Evolutionary conservation across 371 early-diverging fungal species (phyloP).

Genomic region (Blakeslea trispora): DNA sequence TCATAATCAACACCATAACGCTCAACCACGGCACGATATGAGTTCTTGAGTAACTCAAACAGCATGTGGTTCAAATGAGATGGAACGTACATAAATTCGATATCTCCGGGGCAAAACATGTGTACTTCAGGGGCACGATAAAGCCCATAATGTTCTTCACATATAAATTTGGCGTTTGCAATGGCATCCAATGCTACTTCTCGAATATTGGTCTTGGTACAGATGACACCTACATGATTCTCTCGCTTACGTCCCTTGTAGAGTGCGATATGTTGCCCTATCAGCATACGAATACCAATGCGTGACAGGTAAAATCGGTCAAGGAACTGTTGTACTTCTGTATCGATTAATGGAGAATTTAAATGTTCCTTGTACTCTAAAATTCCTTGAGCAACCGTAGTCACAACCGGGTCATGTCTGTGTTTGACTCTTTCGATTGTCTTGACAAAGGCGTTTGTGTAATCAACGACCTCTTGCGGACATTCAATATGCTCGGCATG

Average conservation of each 20-base stretch:
- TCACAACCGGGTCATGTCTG: constrained; percentile 93
- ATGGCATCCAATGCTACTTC: constrained; percentile 86
- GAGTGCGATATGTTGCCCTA: constrained; percentile 82
- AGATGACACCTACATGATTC: constrained; percentile 95
- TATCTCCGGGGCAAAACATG: constrained; percentile 79
- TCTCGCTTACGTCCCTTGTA: constrained; percentile 59
- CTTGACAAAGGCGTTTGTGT: constrained; percentile 82
- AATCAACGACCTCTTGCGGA: constrained; percentile 73
- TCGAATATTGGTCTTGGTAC: constrained; percentile 83
- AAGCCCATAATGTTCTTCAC: constrained; percentile 90
- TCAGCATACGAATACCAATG: constrained; percentile 96
- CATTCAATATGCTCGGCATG: constrained; percentile 60
- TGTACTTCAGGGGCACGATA: constrained; percentile 83
- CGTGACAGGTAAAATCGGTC: constrained; percentile 98
- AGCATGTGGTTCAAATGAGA: constrained; percentile 96
- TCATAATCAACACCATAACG: constrained; percentile 80
- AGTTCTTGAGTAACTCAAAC: constrained; percentile 97
- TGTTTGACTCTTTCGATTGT: constrained; percentile 89
- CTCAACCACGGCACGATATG: constrained; percentile 94
- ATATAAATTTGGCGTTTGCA: constrained; percentile 89
- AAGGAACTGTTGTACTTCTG: constrained; percentile 87
- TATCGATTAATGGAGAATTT: constrained; percentile 65
- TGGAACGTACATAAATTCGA: constrained; percentile 96
- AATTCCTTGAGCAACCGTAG: constrained; percentile 91
- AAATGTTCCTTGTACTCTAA: constrained; percentile 85